These are phyloP conservation scores for Kwoniella dendrophila DNA, from an alignment of 768 basidiomycete species.

Conservation along the genomic window DNA sequence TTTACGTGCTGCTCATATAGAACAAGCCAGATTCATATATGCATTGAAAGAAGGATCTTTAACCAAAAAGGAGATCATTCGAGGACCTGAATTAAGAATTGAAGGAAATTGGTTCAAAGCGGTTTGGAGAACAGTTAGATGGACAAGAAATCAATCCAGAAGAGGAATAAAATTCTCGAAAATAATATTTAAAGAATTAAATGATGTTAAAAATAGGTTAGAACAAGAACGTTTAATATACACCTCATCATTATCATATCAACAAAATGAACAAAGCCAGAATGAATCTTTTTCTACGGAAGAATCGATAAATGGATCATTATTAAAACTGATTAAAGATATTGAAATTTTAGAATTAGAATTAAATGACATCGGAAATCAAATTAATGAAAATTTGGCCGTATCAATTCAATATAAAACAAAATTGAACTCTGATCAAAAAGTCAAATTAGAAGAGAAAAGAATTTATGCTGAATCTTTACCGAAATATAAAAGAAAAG, in stretches of 20 bases:
- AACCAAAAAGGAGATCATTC: no score
- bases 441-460: conserved; percentile 15
- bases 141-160: conserved; percentile 1
- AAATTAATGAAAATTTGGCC: conserved; percentile 12
- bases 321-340: background rate
- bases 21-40: conserved; percentile 14
- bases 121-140: conserved; percentile 18
- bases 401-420: conserved; percentile 9
- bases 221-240: conserved; percentile 6
- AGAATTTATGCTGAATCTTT: conserved; percentile 4
- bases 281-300: background rate
- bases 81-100: conserved; percentile 4
- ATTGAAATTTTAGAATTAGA: background rate
- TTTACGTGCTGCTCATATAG: conserved; percentile 16
- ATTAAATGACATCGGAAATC: conserved; percentile 7
- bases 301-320: background rate
- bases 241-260: background rate
- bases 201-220: conserved; percentile 4
- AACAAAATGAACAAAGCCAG: background rate
- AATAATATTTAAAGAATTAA: conserved; percentile 5
- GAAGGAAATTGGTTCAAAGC: conserved; percentile 21
- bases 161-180: background rate
- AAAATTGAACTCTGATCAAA: conserved; percentile 9
- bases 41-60: background rate
- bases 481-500: conserved; percentile 9